Evolutionary conservation across 2,329 filamentous ascomycete species (phyloP).

Genomic region (Fusarium sublunatum): DNA sequence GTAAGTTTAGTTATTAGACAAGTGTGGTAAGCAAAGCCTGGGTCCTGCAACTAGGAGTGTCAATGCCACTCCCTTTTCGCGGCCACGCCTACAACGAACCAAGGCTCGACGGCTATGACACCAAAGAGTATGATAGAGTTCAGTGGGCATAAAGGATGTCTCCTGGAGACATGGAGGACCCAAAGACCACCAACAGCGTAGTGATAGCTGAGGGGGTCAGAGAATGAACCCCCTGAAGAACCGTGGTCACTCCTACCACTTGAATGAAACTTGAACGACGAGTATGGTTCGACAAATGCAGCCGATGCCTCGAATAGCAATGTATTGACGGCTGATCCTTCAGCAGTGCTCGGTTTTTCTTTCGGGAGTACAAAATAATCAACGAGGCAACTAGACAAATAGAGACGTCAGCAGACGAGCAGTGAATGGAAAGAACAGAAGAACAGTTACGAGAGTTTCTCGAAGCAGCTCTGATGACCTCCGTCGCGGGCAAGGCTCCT

Average conservation of each 20-base stretch:
- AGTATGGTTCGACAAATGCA: neutral
- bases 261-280: neutral
- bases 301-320: neutral
- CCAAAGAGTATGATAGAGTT: neutral
- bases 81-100: neutral
- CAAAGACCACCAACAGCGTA: neutral
- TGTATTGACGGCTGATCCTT: neutral
- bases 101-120: neutral
- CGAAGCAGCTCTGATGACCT: slow-evolving; percentile 14
- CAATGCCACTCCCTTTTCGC: slow-evolving; percentile 19
- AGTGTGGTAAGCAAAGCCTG: slow-evolving; percentile 18
- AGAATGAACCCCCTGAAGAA: neutral
- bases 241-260: neutral
- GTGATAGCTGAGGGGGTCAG: neutral
- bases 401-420: neutral
- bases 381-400: neutral
- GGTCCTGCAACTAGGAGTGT: slow-evolving; percentile 24
- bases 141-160: slow-evolving; percentile 5
- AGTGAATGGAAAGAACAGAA: slow-evolving; percentile 18
- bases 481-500: slow-evolving; percentile 11
- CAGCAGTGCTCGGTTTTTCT: neutral
- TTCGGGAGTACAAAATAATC: neutral
- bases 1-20: slow-evolving; percentile 5
- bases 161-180: slow-evolving; percentile 9
- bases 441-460: slow-evolving; percentile 23